Conservation (phyloP, 2,329 filamentous ascomycete species). For the Talaromyces sp. region DNA sequence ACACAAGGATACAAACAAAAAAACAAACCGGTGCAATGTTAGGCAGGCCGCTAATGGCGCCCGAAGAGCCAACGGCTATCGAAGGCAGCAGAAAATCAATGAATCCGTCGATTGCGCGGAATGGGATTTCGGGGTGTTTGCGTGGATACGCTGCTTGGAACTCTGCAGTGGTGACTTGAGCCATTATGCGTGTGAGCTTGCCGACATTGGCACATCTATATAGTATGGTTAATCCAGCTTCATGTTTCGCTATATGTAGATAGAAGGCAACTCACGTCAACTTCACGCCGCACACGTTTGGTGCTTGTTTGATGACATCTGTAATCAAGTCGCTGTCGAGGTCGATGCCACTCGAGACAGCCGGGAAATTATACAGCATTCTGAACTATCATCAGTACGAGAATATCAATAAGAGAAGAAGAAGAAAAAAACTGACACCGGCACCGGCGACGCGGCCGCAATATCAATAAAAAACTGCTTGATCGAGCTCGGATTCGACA, state of each 20-base stretch:
- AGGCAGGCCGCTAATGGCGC: conserved; percentile 1
- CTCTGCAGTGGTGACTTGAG: neutral
- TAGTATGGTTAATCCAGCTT: neutral
- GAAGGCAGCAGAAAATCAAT: conserved; percentile 8
- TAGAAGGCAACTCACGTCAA: neutral
- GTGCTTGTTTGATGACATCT: neutral
- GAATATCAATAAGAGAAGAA: neutral
- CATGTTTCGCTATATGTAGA: neutral
- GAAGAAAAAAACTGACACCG: neutral
- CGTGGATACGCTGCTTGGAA: conserved; percentile 3
- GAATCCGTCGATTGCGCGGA: conserved; percentile 7
- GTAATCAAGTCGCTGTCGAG: conserved; percentile 1
- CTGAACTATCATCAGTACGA: neutral
- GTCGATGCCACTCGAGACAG: neutral
- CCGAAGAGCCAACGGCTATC: conserved; percentile 3
- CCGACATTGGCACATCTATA: conserved; percentile 3
- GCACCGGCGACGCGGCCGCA: neutral
- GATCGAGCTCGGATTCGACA: neutral
- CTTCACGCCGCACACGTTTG: conserved; percentile 3
- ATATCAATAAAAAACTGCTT: conserved; percentile 2
- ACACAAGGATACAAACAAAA: neutral
- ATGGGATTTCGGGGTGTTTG: conserved; percentile 1
- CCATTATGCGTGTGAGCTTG: conserved; percentile 8
- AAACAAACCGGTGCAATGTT: conserved; percentile 4
- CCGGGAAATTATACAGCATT: conserved; percentile 6